Evolutionary conservation across 805 yeast genomes (phyloP).

Genomic region (Pichia cabralensis): DNA sequence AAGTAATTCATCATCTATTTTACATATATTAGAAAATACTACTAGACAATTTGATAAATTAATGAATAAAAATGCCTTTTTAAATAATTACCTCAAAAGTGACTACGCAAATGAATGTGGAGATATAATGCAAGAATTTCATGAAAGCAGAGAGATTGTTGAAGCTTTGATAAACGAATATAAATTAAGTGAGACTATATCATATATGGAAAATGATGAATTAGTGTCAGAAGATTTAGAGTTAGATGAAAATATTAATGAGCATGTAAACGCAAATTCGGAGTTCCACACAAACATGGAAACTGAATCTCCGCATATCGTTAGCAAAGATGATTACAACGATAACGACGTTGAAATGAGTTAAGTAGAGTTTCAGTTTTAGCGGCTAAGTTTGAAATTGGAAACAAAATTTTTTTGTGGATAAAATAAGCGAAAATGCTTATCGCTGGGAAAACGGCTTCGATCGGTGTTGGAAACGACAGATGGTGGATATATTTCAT

Average conservation of each 20-base stretch:
- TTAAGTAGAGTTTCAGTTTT: too few species aligned
- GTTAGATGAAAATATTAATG: not conserved
- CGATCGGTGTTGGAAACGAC: too few species aligned
- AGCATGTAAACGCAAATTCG: not conserved
- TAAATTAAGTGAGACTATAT: constrained; percentile 29
- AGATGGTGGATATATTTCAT: too few species aligned
- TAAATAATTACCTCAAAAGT: constrained; percentile 58
- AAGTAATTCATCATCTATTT: constrained; percentile 71
- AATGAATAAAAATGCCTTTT: constrained; percentile 71
- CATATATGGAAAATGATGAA: constrained; percentile 39
- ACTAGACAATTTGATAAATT: constrained; percentile 72
- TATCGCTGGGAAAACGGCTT: too few species aligned
- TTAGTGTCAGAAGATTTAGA: constrained; percentile 24
- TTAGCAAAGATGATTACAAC: too few species aligned
- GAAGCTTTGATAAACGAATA: constrained; percentile 39
- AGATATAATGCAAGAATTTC: constrained; percentile 38
- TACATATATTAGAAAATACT: constrained; percentile 53
- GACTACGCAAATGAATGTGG: constrained; percentile 35
- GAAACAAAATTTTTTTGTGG: too few species aligned
- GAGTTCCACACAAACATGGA: too few species aligned
- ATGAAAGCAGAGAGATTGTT: constrained; percentile 37
- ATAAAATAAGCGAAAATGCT: too few species aligned
- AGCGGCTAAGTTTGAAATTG: too few species aligned
- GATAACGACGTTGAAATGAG: too few species aligned
- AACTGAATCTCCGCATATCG: too few species aligned